phyloP scores from a whole-genome alignment of 1,139 yeast genomes.

The Candida labiduridarum region DNA sequence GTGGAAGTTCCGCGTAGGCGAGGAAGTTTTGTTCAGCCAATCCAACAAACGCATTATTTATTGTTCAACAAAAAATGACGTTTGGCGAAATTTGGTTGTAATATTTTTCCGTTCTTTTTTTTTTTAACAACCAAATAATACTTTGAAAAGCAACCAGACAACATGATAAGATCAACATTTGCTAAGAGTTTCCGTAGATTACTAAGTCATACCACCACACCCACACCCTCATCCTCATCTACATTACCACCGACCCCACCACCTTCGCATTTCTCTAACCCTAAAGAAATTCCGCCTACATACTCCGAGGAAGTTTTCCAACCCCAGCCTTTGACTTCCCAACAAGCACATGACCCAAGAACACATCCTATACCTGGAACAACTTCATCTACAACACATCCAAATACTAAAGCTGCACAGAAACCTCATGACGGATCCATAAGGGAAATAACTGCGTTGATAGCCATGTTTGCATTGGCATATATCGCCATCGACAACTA shows the following conservation, averaged over 20 bases:
- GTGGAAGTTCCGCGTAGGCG: background rate
- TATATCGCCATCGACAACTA: slow-evolving; percentile 59
- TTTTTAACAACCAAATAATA: slow-evolving; percentile 1
- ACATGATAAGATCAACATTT: slow-evolving; percentile 8
- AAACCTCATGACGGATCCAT: slow-evolving; percentile 18
- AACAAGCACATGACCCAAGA: slow-evolving; percentile 5
- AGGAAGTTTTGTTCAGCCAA: background rate
- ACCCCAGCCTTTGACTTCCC: slow-evolving; percentile 2
- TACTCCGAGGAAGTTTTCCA: slow-evolving; percentile 14
- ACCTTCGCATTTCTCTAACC: slow-evolving; percentile 20
- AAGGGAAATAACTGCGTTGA: slow-evolving; percentile 34
- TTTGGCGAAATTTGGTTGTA: background rate
- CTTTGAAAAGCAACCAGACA: background rate
- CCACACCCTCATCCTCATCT: slow-evolving; percentile 1
- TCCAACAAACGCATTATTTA: slow-evolving; percentile 1
- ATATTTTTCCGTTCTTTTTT: background rate
- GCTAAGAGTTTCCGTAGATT: slow-evolving; percentile 11
- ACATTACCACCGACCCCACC: slow-evolving; percentile 18
- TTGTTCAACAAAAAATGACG: background rate
- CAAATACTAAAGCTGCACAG: background rate
- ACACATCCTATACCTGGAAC: background rate
- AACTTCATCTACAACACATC: background rate
- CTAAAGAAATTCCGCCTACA: slow-evolving; percentile 19
- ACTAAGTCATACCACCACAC: slow-evolving; percentile 1
- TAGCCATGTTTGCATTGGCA: slow-evolving; percentile 43